phyloP scores from a whole-genome alignment of 169 alveolate genomes.

The Babesia bovis region DNA sequence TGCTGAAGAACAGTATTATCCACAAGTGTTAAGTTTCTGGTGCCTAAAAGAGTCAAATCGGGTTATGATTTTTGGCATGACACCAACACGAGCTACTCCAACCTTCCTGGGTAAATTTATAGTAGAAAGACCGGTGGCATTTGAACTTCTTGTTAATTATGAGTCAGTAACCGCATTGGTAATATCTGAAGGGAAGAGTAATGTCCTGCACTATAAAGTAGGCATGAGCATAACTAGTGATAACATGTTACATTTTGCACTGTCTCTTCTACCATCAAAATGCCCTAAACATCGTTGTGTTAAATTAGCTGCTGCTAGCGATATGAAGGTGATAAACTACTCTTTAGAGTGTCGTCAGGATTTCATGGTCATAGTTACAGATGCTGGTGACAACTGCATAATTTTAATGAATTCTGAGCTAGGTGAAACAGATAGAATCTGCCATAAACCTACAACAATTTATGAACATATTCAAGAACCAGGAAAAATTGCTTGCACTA shows the following conservation, averaged over 20 bases:
- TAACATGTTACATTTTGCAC: neutral
- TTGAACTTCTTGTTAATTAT: conserved; percentile 22
- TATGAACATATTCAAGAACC: conserved; percentile 30
- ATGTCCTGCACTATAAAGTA: conserved; percentile 21
- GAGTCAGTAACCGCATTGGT: conserved; percentile 35
- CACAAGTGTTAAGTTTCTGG: conserved; percentile 63
- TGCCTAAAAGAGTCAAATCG: conserved; percentile 20
- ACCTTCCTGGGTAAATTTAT: conserved; percentile 25
- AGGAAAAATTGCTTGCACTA: conserved; percentile 40
- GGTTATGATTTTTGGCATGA: conserved; percentile 39
- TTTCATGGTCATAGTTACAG: conserved; percentile 42
- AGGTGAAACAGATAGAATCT: conserved; percentile 16
- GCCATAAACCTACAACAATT: neutral
- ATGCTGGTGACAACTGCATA: conserved; percentile 44
- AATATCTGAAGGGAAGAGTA: conserved; percentile 51
- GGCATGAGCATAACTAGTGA: neutral
- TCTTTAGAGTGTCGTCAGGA: conserved; percentile 8
- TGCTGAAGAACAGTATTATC: conserved; percentile 7
- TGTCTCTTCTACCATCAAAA: neutral
- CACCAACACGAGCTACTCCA: conserved; percentile 42
- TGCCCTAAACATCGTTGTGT: conserved; percentile 20
- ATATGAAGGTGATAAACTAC: conserved; percentile 56
- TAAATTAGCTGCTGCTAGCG: conserved; percentile 32
- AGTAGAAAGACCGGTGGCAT: conserved; percentile 43
- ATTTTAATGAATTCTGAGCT: conserved; percentile 27